Base-by-base conservation (phyloP, 208 protist species). In the Novymonas esmeraldas region DNA sequence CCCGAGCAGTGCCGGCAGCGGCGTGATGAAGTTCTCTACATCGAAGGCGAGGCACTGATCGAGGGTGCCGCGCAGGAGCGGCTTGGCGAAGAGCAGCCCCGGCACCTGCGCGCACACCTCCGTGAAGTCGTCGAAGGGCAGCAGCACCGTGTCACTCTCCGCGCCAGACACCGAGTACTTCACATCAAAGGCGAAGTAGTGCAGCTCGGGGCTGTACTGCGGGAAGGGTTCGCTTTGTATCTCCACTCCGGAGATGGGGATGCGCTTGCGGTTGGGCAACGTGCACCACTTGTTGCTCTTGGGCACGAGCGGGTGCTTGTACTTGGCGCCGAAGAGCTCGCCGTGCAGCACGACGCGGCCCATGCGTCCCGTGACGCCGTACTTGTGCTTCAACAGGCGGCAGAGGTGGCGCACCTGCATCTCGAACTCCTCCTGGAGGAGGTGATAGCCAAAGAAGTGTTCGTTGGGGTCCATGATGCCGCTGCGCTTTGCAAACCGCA, bases 401-500 rank as follows among this genome's bases (percentile, higher is more conserved):
- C 76, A 82, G 24, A 92, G 28, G 36, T 82, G 80, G 20, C 78
- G 85, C 42, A 95, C 76, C 48, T 94, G 84, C 16, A 72, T 72
- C 1, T 72, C 68, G 67, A 95, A 92, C 41, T 92, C 84, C 48
- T 88, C 84, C 46, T 76, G 72, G 50, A 95, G 77, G 39, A 90
- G 74, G 76, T 93, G 87, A 56, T 95, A 95, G 64, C 90, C 90
- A 75, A 95, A 95, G 72, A 95, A 95, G 70, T 95, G 90, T 50
- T 95, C 90, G 52, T 90, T 93, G 0, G 85, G 85, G 63, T 93
- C 85, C 86, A 95, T 95, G 54, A 95, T 84, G 33, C 85, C 85
- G 60, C 86, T 93, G 61, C 90, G 90, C 63, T 95, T 95, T 6
- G 90, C 78, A 56, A 90, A 95, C 2, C 84, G 80, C 24, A 85